Percentiles rank a stretch among this genome's conserved stretches.
Evolutionary conservation across 2,329 filamentous ascomycete species (phyloP).

Genomic region (Dactylella cylindrospora): DNA sequence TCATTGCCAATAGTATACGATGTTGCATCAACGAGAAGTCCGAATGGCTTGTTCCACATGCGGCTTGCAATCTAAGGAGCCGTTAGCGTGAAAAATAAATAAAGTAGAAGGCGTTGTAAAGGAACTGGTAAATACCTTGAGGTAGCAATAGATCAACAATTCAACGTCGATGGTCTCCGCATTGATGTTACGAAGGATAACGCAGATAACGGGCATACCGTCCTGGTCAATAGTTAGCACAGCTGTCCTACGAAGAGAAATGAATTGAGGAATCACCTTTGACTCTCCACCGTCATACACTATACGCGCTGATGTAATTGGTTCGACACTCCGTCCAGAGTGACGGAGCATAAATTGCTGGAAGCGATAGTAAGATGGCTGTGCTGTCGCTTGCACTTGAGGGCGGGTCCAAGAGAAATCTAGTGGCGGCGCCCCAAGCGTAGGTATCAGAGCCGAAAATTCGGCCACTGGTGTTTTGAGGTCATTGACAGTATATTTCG

Average conservation of each 20-base stretch:
- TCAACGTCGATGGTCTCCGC: conserved; percentile 67
- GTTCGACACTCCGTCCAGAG: conserved; percentile 66
- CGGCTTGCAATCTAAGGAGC: conserved; percentile 64
- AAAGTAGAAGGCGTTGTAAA: no score
- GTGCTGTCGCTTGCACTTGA: conserved; percentile 64
- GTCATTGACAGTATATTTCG: conserved; percentile 36
- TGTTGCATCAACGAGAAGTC: conserved; percentile 68
- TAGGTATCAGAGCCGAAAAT: conserved; percentile 60
- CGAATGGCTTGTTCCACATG: conserved; percentile 70
- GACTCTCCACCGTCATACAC: conserved; percentile 72
- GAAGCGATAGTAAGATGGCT: conserved; percentile 67
- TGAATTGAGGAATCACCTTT: conserved; percentile 55
- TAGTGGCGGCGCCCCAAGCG: conserved; percentile 67
- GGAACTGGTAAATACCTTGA: conserved; percentile 62
- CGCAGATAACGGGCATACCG: conserved; percentile 67
- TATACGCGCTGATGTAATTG: conserved; percentile 64
- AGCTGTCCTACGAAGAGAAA: conserved; percentile 15
- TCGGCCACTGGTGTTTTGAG: conserved; percentile 45
- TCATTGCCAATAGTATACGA: conserved; percentile 70
- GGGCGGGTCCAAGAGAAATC: conserved; percentile 71
- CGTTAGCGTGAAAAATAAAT: conserved; percentile 39
- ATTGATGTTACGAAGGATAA: conserved; percentile 69
- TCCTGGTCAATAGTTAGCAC: conserved; percentile 55
- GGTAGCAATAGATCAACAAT: conserved; percentile 66
- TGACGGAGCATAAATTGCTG: conserved; percentile 73